Evolutionary conservation across 768 basidiomycete genomes (phyloP).

Genomic region (Galerina marginata): DNA sequence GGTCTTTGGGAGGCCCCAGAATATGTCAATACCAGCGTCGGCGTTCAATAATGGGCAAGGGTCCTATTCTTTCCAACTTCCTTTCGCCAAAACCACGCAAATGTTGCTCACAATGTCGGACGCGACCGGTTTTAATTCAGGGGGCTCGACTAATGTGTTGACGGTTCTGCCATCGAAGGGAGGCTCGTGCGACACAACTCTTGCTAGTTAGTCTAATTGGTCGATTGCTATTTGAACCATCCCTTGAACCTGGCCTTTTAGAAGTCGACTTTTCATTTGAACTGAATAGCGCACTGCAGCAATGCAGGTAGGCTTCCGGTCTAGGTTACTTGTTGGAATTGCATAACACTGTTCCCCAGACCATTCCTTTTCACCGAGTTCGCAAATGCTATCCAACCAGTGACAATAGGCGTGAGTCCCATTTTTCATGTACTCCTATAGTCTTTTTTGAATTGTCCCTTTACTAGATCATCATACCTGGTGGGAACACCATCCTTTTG

Average conservation of each 20-base stretch:
- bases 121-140: conserved; percentile 68
- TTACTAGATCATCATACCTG: conserved; percentile 64
- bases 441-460: neutral
- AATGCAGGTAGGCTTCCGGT: conserved; percentile 57
- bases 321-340: conserved; percentile 6
- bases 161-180: conserved; percentile 52
- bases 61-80: conserved; percentile 53
- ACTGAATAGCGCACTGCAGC: conserved; percentile 56
- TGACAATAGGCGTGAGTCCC: conserved; percentile 54
- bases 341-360: conserved; percentile 32
- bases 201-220: conserved; percentile 38
- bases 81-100: conserved; percentile 40
- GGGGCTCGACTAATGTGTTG: conserved; percentile 58
- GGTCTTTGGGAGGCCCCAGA: conserved; percentile 59
- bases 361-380: conserved; percentile 54
- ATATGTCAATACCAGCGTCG: conserved; percentile 58
- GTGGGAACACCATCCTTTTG: conserved; percentile 56
- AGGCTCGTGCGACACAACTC: conserved; percentile 55
- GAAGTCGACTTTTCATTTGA: conserved; percentile 51
- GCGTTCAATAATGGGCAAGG: conserved; percentile 61
- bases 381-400: conserved; percentile 51
- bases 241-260: conserved; percentile 17
- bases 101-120: conserved; percentile 75
- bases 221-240: neutral
- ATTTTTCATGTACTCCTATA: neutral